phyloP scores from a whole-genome alignment of 2,329 filamentous ascomycete genomes.

The Pezicula neosporulosa region DNA sequence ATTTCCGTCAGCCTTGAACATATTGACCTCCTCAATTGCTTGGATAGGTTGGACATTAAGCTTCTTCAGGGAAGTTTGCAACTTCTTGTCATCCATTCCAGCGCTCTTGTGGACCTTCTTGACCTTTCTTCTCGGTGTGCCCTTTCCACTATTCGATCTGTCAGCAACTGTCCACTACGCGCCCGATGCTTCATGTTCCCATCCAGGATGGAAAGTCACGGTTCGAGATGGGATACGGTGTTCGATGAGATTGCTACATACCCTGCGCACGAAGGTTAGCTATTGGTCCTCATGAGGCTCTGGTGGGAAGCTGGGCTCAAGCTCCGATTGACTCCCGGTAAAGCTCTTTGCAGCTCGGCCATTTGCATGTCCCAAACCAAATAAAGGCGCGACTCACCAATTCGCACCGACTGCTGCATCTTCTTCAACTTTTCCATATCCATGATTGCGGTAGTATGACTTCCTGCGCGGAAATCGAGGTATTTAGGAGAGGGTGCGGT shows the following conservation, averaged over 20 bases:
- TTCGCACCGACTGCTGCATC: constrained; percentile 61
- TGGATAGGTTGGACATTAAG: constrained; percentile 99
- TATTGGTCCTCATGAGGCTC: constrained; percentile 2
- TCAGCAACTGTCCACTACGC: constrained; percentile 14
- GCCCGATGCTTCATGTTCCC: no score
- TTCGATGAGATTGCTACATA: constrained; percentile 12
- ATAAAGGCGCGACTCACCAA: constrained; percentile 21
- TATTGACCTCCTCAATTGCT: constrained; percentile 99
- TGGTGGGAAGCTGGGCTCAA: not conserved
- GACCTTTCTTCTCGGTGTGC: constrained; percentile 94
- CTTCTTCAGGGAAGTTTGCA: constrained; percentile 96
- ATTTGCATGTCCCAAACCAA: constrained; percentile 2
- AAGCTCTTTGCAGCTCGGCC: not conserved
- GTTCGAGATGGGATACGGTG: no score
- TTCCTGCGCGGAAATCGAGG: constrained; percentile 19
- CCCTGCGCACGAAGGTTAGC: constrained; percentile 16
- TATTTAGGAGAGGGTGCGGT: constrained; percentile 6
- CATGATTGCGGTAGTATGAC: constrained; percentile 44
- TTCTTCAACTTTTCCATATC: constrained; percentile 64
- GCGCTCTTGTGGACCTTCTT: constrained; percentile 96
- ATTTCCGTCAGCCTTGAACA: constrained; percentile 99
- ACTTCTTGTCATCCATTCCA: constrained; percentile 99
- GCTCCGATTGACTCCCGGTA: no score
- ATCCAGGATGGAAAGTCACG: no score
- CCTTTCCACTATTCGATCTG: constrained; percentile 70